Conservation (phyloP, 179 eudicot genomes). For the Drosera spatulata region DNA sequence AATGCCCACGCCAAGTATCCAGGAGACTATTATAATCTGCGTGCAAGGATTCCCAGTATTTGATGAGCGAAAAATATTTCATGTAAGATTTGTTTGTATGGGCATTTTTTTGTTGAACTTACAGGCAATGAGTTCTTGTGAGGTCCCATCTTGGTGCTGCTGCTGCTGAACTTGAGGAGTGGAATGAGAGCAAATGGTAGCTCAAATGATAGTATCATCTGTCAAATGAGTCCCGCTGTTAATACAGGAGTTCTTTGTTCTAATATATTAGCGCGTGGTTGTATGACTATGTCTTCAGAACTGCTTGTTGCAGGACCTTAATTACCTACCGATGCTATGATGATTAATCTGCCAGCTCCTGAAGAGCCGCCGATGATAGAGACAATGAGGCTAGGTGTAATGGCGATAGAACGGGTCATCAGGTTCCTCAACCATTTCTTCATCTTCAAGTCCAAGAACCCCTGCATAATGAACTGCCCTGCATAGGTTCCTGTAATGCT, state of each 20-base stretch:
- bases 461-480: constrained; percentile 96
- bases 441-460: constrained; percentile 85
- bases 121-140: constrained; percentile 30
- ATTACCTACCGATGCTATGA: constrained; percentile 63
- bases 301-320: no score
- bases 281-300: no score
- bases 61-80: background rate
- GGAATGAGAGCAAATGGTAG: constrained; percentile 94
- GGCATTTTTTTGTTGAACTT: constrained; percentile 1
- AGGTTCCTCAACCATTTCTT: constrained; percentile 72
- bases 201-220: constrained; percentile 93
- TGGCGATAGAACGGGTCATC: constrained; percentile 63
- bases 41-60: background rate
- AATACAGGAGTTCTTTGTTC: no score
- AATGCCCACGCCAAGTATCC: constrained; percentile 41
- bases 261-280: no score
- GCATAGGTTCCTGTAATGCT: constrained; percentile 96
- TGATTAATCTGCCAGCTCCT: constrained; percentile 74
- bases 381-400: constrained; percentile 69
- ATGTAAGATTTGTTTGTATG: constrained; percentile 8
- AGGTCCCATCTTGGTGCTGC: constrained; percentile 87
- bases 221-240: constrained; percentile 1
- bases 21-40: constrained; percentile 47
- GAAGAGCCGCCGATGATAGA: constrained; percentile 71
- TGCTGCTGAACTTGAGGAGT: constrained; percentile 79